A percentile compares a stretch with the other conserved stretches of the same genome.
Conservation (phyloP, 148 eudicot species). For the Limonium bicolor region DNA sequence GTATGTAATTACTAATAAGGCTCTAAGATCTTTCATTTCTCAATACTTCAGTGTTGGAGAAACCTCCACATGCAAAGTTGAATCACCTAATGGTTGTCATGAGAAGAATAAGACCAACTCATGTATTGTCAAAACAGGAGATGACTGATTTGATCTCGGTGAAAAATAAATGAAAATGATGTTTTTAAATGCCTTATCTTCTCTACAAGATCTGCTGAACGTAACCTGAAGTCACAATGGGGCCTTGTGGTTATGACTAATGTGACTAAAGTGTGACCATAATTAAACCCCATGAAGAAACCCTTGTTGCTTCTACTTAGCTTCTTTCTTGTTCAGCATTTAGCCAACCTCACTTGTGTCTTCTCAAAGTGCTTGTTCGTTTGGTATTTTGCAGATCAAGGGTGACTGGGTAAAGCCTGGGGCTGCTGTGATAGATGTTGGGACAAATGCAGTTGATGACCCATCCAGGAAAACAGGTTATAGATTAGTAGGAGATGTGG, state of each 20-base stretch:
- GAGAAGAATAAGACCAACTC: no score
- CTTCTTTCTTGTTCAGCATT: not conserved
- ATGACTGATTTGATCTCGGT: not conserved
- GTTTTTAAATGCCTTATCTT: not conserved
- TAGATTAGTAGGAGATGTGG: conserved; percentile 89
- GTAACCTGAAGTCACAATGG: no score
- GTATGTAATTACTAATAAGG: conserved; percentile 17
- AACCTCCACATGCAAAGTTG: not conserved
- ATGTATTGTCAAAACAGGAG: not conserved
- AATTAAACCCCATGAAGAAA: no score
- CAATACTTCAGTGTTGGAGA: not conserved
- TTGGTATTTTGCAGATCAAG: conserved; percentile 40
- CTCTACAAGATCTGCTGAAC: not conserved
- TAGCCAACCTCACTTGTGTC: not conserved
- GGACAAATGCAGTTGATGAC: conserved; percentile 91
- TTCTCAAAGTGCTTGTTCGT: not conserved
- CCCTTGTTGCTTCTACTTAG: no score
- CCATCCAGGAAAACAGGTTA: conserved; percentile 74
- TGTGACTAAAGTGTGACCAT: no score
- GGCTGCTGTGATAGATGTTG: conserved; percentile 93
- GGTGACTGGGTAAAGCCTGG: conserved; percentile 99
- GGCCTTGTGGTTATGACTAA: no score
- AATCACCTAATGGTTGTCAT: no score
- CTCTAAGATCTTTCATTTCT: not conserved
- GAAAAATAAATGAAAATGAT: not conserved